Conservation (phyloP, 2,329 filamentous ascomycete species). For the Eutypa lata region DNA sequence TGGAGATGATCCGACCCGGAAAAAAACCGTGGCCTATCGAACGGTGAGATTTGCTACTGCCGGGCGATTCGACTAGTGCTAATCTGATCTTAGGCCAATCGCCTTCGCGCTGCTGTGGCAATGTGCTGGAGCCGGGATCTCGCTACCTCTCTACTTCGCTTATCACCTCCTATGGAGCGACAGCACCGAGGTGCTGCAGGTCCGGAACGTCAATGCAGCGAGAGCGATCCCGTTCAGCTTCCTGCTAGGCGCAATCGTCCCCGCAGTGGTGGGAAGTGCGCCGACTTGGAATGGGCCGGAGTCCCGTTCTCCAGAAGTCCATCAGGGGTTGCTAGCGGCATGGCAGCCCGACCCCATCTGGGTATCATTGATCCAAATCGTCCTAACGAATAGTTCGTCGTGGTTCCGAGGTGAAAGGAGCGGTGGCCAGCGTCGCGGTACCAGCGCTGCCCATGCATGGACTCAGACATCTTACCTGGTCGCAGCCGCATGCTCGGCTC, state of each 20-base stretch:
- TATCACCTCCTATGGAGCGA: constrained; percentile 19
- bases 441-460: constrained; percentile 13
- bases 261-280: constrained; percentile 15
- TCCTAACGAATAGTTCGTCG: constrained; percentile 4
- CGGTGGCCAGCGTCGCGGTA: background rate
- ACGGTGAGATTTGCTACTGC: constrained; percentile 7
- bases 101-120: constrained; percentile 22
- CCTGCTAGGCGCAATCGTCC: constrained; percentile 20
- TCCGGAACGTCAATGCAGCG: constrained; percentile 12
- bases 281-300: constrained; percentile 21
- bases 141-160: constrained; percentile 22
- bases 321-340: constrained; percentile 20
- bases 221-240: constrained; percentile 20
- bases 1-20: constrained; percentile 17
- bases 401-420: background rate
- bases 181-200: constrained; percentile 7
- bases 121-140: constrained; percentile 20
- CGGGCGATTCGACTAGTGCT: background rate
- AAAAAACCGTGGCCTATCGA: constrained; percentile 17
- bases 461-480: constrained; percentile 16
- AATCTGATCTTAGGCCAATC: constrained; percentile 15
- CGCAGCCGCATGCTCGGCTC: constrained; percentile 14
- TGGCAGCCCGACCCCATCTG: constrained; percentile 23
- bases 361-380: constrained; percentile 13
- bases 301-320: constrained; percentile 11